Evolutionary conservation across 768 basidiomycete genomes (phyloP).

Genomic region (Hemileccinum impolitum): DNA sequence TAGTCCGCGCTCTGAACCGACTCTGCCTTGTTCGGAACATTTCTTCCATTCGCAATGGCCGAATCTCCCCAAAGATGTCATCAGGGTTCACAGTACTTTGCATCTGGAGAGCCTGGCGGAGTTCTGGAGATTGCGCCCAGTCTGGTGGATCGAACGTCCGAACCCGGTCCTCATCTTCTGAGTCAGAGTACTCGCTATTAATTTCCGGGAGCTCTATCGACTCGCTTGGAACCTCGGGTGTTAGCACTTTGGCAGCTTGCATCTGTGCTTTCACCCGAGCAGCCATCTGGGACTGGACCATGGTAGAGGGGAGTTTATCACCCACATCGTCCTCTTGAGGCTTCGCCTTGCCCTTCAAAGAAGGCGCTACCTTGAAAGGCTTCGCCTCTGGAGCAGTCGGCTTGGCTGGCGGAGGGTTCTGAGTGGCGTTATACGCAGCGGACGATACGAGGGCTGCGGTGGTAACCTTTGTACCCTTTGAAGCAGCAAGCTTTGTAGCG

Average conservation of each 20-base stretch:
- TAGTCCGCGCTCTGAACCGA: conserved; percentile 84
- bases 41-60: conserved; percentile 88
- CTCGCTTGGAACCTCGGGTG: conserved; percentile 60
- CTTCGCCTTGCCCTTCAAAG: conserved; percentile 45
- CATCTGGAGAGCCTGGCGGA: conserved; percentile 70
- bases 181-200: conserved; percentile 95
- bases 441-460: conserved; percentile 34
- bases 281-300: conserved; percentile 67
- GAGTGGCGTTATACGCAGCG: conserved; percentile 38
- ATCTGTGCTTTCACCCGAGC: conserved; percentile 66
- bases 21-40: conserved; percentile 79
- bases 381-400: conserved; percentile 32
- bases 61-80: conserved; percentile 88
- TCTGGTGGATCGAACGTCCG: conserved; percentile 71
- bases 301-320: conserved; percentile 54
- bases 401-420: conserved; percentile 32
- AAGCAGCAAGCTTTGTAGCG: conserved; percentile 19
- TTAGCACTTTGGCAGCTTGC: conserved; percentile 50
- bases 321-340: conserved; percentile 47
- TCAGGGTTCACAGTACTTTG: conserved; percentile 90
- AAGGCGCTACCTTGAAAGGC: conserved; percentile 35
- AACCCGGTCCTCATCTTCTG: conserved; percentile 82
- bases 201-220: conserved; percentile 92
- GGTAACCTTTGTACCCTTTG: conserved; percentile 39
- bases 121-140: conserved; percentile 91